These are phyloP conservation scores for Chamaecyparis obtusa DNA, from an alignment of 75 land plant genomes.

Conservation along the genomic window DNA sequence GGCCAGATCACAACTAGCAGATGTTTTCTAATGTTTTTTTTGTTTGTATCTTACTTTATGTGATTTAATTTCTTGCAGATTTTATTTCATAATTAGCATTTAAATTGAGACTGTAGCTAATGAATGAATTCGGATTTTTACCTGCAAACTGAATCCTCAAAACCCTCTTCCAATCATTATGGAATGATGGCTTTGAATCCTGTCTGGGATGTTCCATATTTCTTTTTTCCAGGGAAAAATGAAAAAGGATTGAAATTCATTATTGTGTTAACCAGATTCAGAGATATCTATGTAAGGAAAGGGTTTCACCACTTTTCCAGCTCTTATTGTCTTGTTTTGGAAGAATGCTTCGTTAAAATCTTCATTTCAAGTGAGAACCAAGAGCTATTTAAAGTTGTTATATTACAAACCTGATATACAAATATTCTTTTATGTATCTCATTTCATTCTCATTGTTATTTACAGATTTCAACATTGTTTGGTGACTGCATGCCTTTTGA, in stretches of 20 bases:
- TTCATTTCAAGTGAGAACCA: neutral
- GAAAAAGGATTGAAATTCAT: neutral
- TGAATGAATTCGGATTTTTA: neutral
- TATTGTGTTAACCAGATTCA: neutral
- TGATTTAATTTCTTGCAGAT: neutral
- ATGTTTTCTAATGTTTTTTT: neutral
- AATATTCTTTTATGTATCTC: neutral
- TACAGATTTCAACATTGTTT: conserved; percentile 73
- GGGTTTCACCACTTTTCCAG: neutral
- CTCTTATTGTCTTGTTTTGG: neutral
- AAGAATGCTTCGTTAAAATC: neutral
- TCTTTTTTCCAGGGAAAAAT: neutral
- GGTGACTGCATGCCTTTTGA: conserved; percentile 62
- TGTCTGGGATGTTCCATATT: neutral
- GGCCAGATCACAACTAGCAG: neutral
- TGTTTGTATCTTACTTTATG: neutral
- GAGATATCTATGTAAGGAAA: neutral
- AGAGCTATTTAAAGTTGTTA: neutral
- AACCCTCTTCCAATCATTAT: neutral
- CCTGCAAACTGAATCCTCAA: neutral
- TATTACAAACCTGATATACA: neutral
- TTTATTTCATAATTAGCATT: neutral
- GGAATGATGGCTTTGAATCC: neutral
- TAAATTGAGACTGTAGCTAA: neutral
- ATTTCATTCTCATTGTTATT: neutral